Evolutionary conservation across 805 yeast genomes (phyloP).

Genomic region (Alloascoidea hylecoeti): DNA sequence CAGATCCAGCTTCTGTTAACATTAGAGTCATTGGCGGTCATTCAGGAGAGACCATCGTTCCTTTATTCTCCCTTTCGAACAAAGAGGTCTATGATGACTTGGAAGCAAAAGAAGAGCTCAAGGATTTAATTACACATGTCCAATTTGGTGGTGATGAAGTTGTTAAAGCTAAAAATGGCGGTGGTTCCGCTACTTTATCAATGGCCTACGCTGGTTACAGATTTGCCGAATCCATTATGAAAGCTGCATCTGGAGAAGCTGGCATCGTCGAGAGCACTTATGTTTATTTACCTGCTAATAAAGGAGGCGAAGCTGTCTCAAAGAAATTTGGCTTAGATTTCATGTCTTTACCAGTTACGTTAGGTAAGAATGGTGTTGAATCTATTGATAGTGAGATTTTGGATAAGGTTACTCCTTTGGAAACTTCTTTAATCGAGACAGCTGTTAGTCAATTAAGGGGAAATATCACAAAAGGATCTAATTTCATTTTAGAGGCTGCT

Average conservation of each 20-base stretch:
- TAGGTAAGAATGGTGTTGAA: slow-evolving; percentile 84
- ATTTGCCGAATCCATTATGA: slow-evolving; percentile 50
- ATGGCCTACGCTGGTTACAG: slow-evolving; percentile 89
- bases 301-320: slow-evolving; percentile 6
- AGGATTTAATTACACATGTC: slow-evolving; percentile 65
- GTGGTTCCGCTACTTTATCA: slow-evolving; percentile 86
- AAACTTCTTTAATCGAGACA: slow-evolving; percentile 67
- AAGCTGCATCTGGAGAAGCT: slow-evolving; percentile 49
- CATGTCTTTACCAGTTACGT: slow-evolving; percentile 90
- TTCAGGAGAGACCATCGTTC: slow-evolving; percentile 94
- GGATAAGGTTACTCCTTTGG: slow-evolving; percentile 64
- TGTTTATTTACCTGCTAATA: slow-evolving; percentile 19
- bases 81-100: slow-evolving; percentile 28
- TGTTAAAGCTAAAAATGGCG: slow-evolving; percentile 86
- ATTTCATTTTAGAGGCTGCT: slow-evolving; percentile 31
- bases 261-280: slow-evolving; percentile 57
- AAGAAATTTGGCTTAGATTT: slow-evolving; percentile 77
- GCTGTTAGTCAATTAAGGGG: slow-evolving; percentile 79
- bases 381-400: slow-evolving; percentile 57
- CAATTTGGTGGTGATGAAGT: slow-evolving; percentile 97
- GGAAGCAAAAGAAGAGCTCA: slow-evolving; percentile 46
- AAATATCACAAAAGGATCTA: slow-evolving; percentile 87
- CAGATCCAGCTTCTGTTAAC: slow-evolving; percentile 65
- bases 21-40: slow-evolving; percentile 94
- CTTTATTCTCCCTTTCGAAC: slow-evolving; percentile 75